A percentile compares a stretch with the other conserved stretches of the same genome.
Evolutionary conservation across 1,139 yeast genomes (phyloP).

Genomic region (Blastobotrys arbuscula): DNA sequence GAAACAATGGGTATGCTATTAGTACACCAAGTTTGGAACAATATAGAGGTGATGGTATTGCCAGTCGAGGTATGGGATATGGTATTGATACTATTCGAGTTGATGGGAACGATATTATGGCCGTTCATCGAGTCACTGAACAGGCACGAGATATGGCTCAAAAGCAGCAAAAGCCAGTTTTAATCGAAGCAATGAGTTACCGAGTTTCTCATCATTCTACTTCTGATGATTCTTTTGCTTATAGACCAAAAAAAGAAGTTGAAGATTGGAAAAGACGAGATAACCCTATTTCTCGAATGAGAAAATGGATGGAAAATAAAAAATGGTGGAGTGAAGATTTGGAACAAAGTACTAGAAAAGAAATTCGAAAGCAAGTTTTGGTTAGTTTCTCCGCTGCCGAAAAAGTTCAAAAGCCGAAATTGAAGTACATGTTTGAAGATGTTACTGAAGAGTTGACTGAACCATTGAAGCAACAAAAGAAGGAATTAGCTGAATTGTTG

Average conservation of each 20-base stretch:
- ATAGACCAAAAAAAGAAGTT: constrained; percentile 33
- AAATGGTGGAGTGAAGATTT: constrained; percentile 33
- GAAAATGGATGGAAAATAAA: constrained; percentile 32
- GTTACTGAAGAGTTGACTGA: constrained; percentile 26
- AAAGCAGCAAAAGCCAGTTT: constrained; percentile 30
- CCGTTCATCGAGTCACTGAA: constrained; percentile 32
- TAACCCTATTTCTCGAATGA: constrained; percentile 33
- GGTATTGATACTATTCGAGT: constrained; percentile 36
- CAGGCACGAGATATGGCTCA: constrained; percentile 32
- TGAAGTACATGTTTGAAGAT: constrained; percentile 29
- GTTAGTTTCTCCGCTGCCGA: constrained; percentile 32
- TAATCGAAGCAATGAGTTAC: constrained; percentile 37
- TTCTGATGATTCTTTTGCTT: constrained; percentile 37
- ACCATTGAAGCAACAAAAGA: constrained; percentile 27
- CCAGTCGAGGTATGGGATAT: constrained; percentile 34
- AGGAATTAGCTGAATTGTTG: constrained; percentile 30
- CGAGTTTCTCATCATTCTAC: constrained; percentile 37
- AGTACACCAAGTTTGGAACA: constrained; percentile 35
- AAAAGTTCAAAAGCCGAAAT: constrained; percentile 30
- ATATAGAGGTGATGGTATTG: constrained; percentile 37
- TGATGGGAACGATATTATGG: constrained; percentile 35
- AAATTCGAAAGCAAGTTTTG: constrained; percentile 27
- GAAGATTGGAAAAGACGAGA: constrained; percentile 36
- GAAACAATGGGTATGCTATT: constrained; percentile 37
- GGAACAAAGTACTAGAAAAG: constrained; percentile 27